Evolutionary conservation across 108 stramenopile genomes (phyloP), one percentile per base, ranked within the genome.

Genomic region (Pelagomonas calceolata): DNA sequence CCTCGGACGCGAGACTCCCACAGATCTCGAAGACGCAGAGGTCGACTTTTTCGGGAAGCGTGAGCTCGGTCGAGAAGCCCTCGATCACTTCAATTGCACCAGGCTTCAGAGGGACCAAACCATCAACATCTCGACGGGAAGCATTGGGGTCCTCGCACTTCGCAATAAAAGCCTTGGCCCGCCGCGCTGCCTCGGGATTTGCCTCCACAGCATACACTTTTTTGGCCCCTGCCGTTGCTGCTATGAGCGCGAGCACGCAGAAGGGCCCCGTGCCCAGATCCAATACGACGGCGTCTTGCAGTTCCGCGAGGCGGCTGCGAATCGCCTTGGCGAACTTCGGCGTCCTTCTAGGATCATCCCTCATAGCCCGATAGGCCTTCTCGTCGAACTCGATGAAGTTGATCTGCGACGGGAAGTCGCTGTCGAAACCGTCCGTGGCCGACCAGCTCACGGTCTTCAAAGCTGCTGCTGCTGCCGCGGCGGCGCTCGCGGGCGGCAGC

Each of bases 181-280:
- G 39, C 26, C 36, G 65, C 0, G 85, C 86, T 21, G 79, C 84
- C 68, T 82, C 76, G 30, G 64, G 64, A 32, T 81, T 78, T 29
- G 86, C 88, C 75, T 89, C 88, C 66, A 89, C 80, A 36, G 88
- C 88, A 70, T 82, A 89, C 26, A 89, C 88, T 36, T 85, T 78
- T 26, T 78, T 77, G 26, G 88, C 88, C 10, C 88, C 88, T 31
- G 68, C 37, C 71, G 83, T 81, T 30, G 86, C 88, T 0, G 88
- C 88, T 32, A 82, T 72, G 32, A 89, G 72, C n/a, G 85, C 86
- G 78, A 89, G 85, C 16, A 85, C 35, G 17, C 85, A 85, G 73
- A 82, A 85, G 14, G 88, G 86, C 21, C 86, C 88, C 0, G 86
- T 88, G 21, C 88, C 88, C n/a, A 88, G 65, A 69, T 88, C 88